Evolutionary conservation across 1,284 basidiomycete species (phyloP).

Genomic region (Ganoderma resinaceum): DNA sequence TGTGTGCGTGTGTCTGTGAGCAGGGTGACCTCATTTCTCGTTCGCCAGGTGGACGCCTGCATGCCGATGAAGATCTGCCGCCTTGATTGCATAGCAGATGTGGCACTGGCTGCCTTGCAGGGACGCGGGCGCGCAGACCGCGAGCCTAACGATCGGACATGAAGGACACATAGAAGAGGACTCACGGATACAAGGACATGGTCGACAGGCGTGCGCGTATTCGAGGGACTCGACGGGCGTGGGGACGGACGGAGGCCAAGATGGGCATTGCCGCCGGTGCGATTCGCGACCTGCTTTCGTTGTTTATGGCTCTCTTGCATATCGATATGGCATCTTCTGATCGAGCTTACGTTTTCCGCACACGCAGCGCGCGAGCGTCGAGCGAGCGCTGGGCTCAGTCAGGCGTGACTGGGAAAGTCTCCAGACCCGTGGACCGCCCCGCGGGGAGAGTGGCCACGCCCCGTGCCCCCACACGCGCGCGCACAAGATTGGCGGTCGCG

Average conservation of each 20-base stretch:
- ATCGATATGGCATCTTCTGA: conserved; percentile 11
- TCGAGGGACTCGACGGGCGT: conserved; percentile 3
- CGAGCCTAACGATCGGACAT: background rate
- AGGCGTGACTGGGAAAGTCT: conserved; percentile 16
- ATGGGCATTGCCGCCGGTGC: conserved; percentile 1
- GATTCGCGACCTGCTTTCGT: conserved; percentile 15
- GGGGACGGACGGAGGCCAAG: conserved; percentile 2
- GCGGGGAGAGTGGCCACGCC: background rate
- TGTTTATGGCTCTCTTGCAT: conserved; percentile 12
- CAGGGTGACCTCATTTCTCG: conserved; percentile 28
- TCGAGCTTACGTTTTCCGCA: conserved; percentile 9
- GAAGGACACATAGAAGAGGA: conserved; percentile 2
- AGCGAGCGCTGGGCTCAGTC: conserved; percentile 3
- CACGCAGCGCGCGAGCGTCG: background rate
- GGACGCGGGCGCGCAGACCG: conserved; percentile 3
- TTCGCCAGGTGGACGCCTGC: conserved; percentile 34
- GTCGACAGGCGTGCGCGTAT: conserved; percentile 2
- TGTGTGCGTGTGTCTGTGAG: conserved; percentile 1
- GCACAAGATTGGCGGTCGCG: background rate
- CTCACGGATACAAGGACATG: conserved; percentile 2
- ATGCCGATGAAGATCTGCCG: conserved; percentile 28
- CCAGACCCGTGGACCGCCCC: conserved; percentile 17
- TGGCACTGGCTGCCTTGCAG: background rate
- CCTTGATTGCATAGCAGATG: conserved; percentile 4
- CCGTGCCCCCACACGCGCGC: background rate